A percentile compares a stretch with the other conserved stretches of the same genome.
Conservation (phyloP, 345 rosid species). For the Eucalyptus pauciflora region DNA sequence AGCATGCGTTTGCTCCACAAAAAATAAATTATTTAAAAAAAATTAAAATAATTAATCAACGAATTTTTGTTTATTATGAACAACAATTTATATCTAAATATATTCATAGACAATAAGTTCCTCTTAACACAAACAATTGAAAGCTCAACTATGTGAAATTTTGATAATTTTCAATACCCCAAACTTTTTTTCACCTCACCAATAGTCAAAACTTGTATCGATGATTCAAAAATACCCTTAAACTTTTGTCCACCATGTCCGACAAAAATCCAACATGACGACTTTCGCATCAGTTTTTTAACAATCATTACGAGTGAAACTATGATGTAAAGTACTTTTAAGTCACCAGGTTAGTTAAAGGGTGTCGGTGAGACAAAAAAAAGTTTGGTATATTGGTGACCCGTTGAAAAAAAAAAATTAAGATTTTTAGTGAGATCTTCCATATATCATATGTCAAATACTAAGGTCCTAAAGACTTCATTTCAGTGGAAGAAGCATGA, state of each 20-base stretch:
- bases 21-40: neutral
- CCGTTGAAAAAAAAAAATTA: neutral
- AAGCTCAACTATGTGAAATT: neutral
- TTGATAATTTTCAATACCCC: neutral
- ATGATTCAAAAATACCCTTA: neutral
- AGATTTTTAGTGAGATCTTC: neutral
- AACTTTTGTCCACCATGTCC: neutral
- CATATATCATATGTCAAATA: neutral
- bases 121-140: accelerated
- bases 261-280: neutral
- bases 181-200: neutral
- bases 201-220: neutral
- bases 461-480: neutral
- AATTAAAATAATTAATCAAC: neutral
- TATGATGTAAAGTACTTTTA: neutral
- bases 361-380: neutral
- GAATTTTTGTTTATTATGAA: neutral
- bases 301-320: accelerated
- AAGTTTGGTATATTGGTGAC: neutral
- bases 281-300: accelerated
- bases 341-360: neutral
- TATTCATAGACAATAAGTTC: neutral
- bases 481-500: neutral
- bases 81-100: neutral
- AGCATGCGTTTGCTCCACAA: neutral